Conservation (phyloP, 148 eudicot species). For the Nyssa sinensis region DNA sequence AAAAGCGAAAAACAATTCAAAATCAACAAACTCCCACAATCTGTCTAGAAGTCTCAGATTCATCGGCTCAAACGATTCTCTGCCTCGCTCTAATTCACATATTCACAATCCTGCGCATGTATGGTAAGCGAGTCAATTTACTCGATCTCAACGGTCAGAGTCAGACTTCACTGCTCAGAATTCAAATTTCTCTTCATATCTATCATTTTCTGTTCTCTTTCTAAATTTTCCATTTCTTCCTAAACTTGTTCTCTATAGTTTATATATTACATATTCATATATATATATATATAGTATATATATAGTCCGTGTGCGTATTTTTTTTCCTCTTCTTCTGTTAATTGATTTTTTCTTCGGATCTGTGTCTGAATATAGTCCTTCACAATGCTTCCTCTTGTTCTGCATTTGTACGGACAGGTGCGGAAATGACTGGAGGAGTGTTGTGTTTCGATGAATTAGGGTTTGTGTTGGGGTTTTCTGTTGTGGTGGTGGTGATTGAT, state of each 20-base stretch:
- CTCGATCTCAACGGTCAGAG: background rate
- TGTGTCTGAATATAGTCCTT: constrained; percentile 1
- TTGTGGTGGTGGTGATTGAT: constrained; percentile 17
- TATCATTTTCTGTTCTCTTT: background rate
- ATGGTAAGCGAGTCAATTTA: constrained; percentile 6
- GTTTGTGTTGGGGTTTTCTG: constrained; percentile 19
- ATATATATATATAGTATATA: no score
- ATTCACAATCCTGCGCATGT: constrained; percentile 1
- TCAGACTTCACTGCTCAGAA: constrained; percentile 1
- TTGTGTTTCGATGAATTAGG: constrained; percentile 8
- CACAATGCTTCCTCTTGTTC: constrained; percentile 9
- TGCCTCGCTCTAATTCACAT: background rate
- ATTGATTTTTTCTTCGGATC: background rate
- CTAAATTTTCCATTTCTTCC: background rate
- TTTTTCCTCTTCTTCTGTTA: no score
- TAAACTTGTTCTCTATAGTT: background rate
- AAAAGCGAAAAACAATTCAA: background rate
- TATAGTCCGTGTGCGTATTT: background rate
- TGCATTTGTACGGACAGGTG: constrained; percentile 4
- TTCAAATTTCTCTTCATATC: background rate
- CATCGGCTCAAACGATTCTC: background rate
- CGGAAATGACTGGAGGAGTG: constrained; percentile 18
- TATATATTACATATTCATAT: no score
- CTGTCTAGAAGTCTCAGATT: no score
- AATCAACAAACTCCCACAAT: background rate